Percentiles rank a stretch among this genome's conserved stretches.
Evolutionary conservation across 495 filamentous ascomycete species (phyloP).

Genomic region (Daldinia decipiens): DNA sequence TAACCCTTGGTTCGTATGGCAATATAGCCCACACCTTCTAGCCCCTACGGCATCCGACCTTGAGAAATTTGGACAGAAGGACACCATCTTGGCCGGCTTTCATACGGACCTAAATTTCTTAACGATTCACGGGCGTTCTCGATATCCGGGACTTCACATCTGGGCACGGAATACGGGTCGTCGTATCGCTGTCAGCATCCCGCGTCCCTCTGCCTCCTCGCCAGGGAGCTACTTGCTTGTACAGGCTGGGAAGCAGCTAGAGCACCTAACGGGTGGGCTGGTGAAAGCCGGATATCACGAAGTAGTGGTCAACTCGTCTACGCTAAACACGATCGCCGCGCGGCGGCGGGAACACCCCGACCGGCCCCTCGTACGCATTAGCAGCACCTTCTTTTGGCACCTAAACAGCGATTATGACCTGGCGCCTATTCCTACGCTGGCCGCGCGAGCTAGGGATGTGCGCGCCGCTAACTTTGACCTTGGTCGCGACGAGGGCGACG

Average conservation of each 20-base stretch:
- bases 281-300: slow-evolving; percentile 65
- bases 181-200: slow-evolving; percentile 61
- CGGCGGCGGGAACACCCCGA: slow-evolving; percentile 51
- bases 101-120: slow-evolving; percentile 66
- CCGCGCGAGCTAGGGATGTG: slow-evolving; percentile 49
- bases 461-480: slow-evolving; percentile 54
- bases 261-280: slow-evolving; percentile 62
- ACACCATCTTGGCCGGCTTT: slow-evolving; percentile 64
- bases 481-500: slow-evolving; percentile 59
- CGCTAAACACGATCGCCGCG: slow-evolving; percentile 50
- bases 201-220: slow-evolving; percentile 19
- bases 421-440: slow-evolving; percentile 53
- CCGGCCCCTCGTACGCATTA: slow-evolving; percentile 59
- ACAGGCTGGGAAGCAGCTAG: slow-evolving; percentile 64
- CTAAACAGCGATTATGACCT: slow-evolving; percentile 59
- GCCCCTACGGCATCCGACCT: slow-evolving; percentile 63
- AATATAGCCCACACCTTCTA: slow-evolving; percentile 58
- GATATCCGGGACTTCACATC: slow-evolving; percentile 63
- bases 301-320: slow-evolving; percentile 61
- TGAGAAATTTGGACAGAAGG: slow-evolving; percentile 55
- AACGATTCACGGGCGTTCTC: slow-evolving; percentile 64
- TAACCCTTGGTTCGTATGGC: neutral
- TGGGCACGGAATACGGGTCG: slow-evolving; percentile 64
- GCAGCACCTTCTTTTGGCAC: slow-evolving; percentile 63
- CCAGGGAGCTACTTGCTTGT: slow-evolving; percentile 60